Evolutionary conservation across 495 filamentous ascomycete genomes (phyloP), one percentile per base, ranked within the genome.

Genomic region (Aspergillus olivimuriae): DNA sequence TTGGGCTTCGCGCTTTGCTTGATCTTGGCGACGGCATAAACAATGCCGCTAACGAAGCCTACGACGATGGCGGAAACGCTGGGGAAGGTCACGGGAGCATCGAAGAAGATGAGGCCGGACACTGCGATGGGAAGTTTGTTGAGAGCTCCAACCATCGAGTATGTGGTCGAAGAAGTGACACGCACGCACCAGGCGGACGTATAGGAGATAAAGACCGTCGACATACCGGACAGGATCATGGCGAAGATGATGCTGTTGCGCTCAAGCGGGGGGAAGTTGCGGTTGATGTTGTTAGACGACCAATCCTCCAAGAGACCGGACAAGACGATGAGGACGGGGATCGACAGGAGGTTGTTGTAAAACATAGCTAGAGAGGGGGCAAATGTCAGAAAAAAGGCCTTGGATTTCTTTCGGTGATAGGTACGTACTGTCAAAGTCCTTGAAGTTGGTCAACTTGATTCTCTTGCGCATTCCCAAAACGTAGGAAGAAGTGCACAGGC

Each of bases 371-470:
- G 19, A 26, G 16, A 37, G 20, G 10, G 41, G 39, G 11, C 7
- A 9, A 38, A 20, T 11, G 54, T 72, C 57, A 75, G 68, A 48
- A 50, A 34, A 26, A 19, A 43, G 15, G 2, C n/a, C 11, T 28
- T 32, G 11, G 4, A 28, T 23, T 3, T 33, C 14, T 7, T 16
- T 6, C 11, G 4, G 12, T 11, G n/a, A 15, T 26, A 24, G 38
- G 19, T 20, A 78, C 91, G 68, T 79, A 96, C 90, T 95, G 66
- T 99, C 92, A 69, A 94, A 96, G 60, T 99, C 92, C 74, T 95
- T 96, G 70, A 99, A 97, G 76, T 95, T 96, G 66, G 94, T 97
- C 72, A 94, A 77, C 81, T 97, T 97, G 58, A 97, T 97, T 42
- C 94, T 81, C 77, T 99, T 99, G 59, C 91, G 81, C 94, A 96